These are phyloP conservation scores for Beauveria bassiana DNA, from an alignment of 2,329 filamentous ascomycete species.

Conservation along the genomic window DNA sequence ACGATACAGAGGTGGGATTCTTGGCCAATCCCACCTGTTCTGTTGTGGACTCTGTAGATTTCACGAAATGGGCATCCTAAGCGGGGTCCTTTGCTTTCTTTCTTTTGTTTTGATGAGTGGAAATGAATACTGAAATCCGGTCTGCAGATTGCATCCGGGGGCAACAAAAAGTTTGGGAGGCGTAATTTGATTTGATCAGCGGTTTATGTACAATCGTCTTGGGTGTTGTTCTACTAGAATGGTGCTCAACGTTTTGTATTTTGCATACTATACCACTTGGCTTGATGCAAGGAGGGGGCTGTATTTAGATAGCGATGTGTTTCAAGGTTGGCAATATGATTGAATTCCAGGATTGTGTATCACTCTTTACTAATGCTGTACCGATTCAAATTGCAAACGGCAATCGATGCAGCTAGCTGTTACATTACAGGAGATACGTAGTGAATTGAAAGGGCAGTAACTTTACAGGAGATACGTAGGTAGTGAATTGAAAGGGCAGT, in stretches of 20 bases:
- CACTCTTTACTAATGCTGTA: too few species aligned
- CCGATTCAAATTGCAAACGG: too few species aligned
- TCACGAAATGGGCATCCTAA: slow-evolving; percentile 39
- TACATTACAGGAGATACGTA: too few species aligned
- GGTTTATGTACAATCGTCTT: slow-evolving; percentile 4
- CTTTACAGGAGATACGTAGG: too few species aligned
- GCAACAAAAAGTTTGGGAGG: slow-evolving; percentile 8
- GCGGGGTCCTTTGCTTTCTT: background rate
- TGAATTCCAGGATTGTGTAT: background rate
- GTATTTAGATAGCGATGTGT: background rate
- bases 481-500: too few species aligned
- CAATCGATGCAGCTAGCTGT: too few species aligned
- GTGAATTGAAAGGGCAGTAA: too few species aligned
- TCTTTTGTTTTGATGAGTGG: background rate
- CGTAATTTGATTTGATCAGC: slow-evolving; percentile 6
- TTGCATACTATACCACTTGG: slow-evolving; percentile 11
- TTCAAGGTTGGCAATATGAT: background rate
- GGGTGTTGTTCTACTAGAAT: slow-evolving; percentile 1
- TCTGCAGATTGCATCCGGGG: background rate
- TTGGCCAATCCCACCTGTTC: slow-evolving; percentile 20
- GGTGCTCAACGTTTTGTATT: slow-evolving; percentile 7
- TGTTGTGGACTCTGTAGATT: slow-evolving; percentile 40
- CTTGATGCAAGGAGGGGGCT: background rate
- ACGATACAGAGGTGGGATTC: slow-evolving; percentile 43
- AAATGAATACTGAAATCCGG: background rate